phyloP scores from a whole-genome alignment of 768 basidiomycete genomes.

The Mycena polygramma region DNA sequence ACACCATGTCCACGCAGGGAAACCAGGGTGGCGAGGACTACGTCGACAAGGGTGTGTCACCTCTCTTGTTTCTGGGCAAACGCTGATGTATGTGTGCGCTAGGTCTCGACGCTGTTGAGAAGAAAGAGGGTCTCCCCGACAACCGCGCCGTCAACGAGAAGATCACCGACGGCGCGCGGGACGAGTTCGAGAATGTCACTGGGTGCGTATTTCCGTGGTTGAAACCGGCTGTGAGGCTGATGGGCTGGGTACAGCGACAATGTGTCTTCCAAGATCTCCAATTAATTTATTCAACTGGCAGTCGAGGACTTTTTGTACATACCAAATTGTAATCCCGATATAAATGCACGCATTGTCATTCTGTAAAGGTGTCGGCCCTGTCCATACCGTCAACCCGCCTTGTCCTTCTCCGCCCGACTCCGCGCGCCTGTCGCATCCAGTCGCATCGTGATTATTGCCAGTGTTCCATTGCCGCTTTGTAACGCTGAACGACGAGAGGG shows the following conservation, averaged over 20 bases:
- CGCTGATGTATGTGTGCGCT: background rate
- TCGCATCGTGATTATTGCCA: too few relatives aligned
- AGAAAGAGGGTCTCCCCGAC: constrained; percentile 6
- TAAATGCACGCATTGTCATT: too few relatives aligned
- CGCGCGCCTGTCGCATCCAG: too few relatives aligned
- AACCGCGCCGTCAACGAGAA: constrained; percentile 23
- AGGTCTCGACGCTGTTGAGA: constrained; percentile 15
- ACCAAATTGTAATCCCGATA: too few relatives aligned
- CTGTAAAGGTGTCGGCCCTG: too few relatives aligned
- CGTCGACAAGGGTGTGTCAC: constrained; percentile 19
- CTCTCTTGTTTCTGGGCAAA: background rate
- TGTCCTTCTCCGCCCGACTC: too few relatives aligned
- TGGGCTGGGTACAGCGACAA: background rate
- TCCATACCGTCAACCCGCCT: too few relatives aligned
- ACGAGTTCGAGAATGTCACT: constrained; percentile 7
- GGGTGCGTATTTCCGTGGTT: background rate
- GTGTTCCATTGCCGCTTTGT: too few relatives aligned
- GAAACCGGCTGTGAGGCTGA: background rate
- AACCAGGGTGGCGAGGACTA: constrained; percentile 7
- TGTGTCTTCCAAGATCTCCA: background rate
- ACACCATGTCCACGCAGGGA: background rate
- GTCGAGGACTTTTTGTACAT: too few relatives aligned
- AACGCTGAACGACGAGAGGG: too few relatives aligned
- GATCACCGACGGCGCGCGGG: constrained; percentile 20
- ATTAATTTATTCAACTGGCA: background rate